A percentile compares a stretch with the other conserved stretches of the same genome.
phyloP scores from a whole-genome alignment of 176 grass and related monocot genomes.

The Aegilops umbellulata region DNA sequence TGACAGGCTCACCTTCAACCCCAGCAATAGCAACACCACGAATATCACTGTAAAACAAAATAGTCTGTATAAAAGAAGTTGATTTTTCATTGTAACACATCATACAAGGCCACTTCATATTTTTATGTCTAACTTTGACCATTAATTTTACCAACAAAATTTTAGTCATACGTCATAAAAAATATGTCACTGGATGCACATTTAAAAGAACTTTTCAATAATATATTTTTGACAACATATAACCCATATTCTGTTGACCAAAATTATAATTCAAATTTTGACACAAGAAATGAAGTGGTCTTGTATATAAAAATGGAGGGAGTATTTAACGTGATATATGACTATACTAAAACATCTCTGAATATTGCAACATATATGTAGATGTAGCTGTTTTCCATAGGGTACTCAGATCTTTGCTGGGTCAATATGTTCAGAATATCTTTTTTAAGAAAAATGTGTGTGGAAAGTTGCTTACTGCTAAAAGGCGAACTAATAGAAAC shows the following conservation, averaged over 20 bases:
- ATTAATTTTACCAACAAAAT: too few relatives aligned
- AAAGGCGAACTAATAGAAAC: not conserved
- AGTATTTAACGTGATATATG: not conserved
- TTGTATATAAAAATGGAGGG: too few relatives aligned
- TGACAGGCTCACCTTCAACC: conserved; percentile 76
- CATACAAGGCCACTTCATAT: too few relatives aligned
- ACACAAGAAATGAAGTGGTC: too few relatives aligned
- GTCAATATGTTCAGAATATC: not conserved
- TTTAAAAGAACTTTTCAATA: too few relatives aligned
- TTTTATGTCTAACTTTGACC: too few relatives aligned
- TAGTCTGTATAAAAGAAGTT: not conserved
- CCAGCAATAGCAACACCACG: conserved; percentile 96
- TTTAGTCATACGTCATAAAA: too few relatives aligned
- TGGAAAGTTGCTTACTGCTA: not conserved
- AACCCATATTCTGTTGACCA: too few relatives aligned
- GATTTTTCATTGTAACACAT: not conserved
- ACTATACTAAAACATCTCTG: not conserved
- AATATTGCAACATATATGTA: not conserved
- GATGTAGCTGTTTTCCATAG: not conserved
- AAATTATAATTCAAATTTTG: too few relatives aligned
- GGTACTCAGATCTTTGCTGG: not conserved
- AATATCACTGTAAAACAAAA: conserved; percentile 70
- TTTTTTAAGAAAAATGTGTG: not conserved
- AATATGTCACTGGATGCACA: too few relatives aligned
- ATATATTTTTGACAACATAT: too few relatives aligned